A percentile compares a stretch with the other conserved stretches of the same genome.
These are phyloP conservation scores for Aegilops speltoides DNA, from an alignment of 176 grass and related monocot genomes.

Conservation along the genomic window DNA sequence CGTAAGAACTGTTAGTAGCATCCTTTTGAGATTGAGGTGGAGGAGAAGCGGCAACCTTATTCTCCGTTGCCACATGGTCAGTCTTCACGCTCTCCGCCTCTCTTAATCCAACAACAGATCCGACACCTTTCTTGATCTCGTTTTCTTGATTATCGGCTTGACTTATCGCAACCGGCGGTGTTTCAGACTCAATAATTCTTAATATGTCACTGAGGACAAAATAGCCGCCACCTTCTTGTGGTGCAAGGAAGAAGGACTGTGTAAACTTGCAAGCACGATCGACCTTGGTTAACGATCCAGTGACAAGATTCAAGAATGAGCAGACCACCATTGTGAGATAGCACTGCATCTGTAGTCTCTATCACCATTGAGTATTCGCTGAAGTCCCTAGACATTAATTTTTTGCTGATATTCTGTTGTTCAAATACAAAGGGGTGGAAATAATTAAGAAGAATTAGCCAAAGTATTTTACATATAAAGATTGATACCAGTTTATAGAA, in stretches of 20 bases:
- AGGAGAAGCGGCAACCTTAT: no score
- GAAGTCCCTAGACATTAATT: no score
- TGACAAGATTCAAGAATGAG: conserved; percentile 73
- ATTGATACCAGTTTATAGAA: neutral
- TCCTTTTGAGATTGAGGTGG: no score
- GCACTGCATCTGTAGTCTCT: conserved; percentile 62
- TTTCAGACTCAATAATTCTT: conserved; percentile 42
- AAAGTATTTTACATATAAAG: neutral
- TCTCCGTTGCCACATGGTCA: neutral
- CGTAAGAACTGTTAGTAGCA: no score
- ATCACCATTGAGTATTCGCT: conserved; percentile 52
- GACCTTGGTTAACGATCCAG: conserved; percentile 52
- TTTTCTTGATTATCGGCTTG: conserved; percentile 13
- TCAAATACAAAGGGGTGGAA: neutral
- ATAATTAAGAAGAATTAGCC: neutral
- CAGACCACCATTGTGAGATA: conserved; percentile 53
- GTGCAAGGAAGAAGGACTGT: conserved; percentile 87
- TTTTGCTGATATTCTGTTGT: conserved; percentile 46
- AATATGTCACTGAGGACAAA: conserved; percentile 81
- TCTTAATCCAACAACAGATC: conserved; percentile 22
- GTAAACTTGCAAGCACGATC: conserved; percentile 55
- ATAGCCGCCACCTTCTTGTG: conserved; percentile 71
- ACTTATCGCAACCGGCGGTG: neutral
- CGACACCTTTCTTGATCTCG: conserved; percentile 31
- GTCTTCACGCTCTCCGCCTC: neutral